Conservation (phyloP, 495 filamentous ascomycete species). For the Aspergillus hancockii region DNA sequence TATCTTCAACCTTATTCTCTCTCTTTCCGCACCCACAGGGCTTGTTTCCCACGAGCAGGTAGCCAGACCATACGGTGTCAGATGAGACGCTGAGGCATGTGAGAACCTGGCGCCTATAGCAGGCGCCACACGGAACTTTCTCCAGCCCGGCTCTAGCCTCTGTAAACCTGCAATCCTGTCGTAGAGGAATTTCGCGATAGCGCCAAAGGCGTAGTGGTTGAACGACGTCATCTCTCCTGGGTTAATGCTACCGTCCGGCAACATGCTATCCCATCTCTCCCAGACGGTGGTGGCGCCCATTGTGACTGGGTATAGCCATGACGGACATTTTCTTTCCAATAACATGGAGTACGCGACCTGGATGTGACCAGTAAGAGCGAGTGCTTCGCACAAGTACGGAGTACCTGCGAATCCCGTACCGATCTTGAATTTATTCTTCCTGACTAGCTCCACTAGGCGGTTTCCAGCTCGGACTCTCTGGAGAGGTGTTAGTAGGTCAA, state of each 20-base stretch:
- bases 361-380: slow-evolving; percentile 37
- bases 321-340: slow-evolving; percentile 41
- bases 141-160: slow-evolving; percentile 27
- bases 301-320: slow-evolving; percentile 53
- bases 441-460: slow-evolving; percentile 41
- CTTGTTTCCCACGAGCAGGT: neutral
- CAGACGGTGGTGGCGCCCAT: slow-evolving; percentile 57
- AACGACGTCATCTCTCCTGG: slow-evolving; percentile 58
- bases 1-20: neutral
- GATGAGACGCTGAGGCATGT: neutral
- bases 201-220: slow-evolving; percentile 53
- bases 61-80: neutral
- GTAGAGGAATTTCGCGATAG: slow-evolving; percentile 36
- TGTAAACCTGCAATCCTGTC: slow-evolving; percentile 27
- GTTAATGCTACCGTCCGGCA: slow-evolving; percentile 53
- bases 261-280: slow-evolving; percentile 59
- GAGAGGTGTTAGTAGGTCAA: slow-evolving; percentile 41
- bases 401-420: slow-evolving; percentile 58
- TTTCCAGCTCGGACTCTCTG: slow-evolving; percentile 23
- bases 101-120: slow-evolving; percentile 21
- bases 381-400: slow-evolving; percentile 45
- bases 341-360: slow-evolving; percentile 41
- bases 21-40: neutral
- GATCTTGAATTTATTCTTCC: slow-evolving; percentile 41
- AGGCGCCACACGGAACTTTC: slow-evolving; percentile 23